Evolutionary conservation across 2,329 filamentous ascomycete species (phyloP).

Genomic region (Venturia asperata): DNA sequence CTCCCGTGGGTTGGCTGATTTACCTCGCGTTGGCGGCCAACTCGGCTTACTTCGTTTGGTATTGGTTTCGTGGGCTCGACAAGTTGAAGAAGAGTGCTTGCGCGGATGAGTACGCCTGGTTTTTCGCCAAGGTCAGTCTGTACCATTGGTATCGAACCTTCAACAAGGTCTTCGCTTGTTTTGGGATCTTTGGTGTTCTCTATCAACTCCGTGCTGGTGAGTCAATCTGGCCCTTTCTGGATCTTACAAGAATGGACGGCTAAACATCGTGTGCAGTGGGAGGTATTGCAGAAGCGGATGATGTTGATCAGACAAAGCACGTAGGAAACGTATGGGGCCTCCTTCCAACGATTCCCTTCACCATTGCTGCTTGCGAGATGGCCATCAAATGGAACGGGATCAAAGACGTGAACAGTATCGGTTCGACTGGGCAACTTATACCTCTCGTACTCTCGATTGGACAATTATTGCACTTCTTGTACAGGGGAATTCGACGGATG

Average conservation of each 20-base stretch:
- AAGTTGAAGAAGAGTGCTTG: neutral
- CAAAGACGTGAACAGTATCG: constrained; percentile 6
- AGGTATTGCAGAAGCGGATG: neutral
- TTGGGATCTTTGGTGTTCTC: neutral
- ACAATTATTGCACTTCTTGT: constrained; percentile 8
- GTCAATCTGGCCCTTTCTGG: neutral
- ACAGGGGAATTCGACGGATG: constrained; percentile 1
- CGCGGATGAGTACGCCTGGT: constrained; percentile 2
- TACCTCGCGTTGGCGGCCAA: constrained; percentile 1
- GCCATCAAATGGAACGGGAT: constrained; percentile 6
- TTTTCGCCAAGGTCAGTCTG: constrained; percentile 10
- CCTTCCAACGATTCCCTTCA: constrained; percentile 5
- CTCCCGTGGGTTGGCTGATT: constrained; percentile 6
- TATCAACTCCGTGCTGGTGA: neutral
- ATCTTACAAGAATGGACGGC: neutral
- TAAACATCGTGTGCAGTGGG: neutral
- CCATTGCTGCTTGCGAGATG: constrained; percentile 12
- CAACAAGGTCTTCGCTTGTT: constrained; percentile 9
- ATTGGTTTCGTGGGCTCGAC: constrained; percentile 7
- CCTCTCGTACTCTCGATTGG: constrained; percentile 1
- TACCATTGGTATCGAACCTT: constrained; percentile 8
- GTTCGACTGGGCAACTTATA: constrained; percentile 5
- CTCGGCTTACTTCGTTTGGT: constrained; percentile 1
- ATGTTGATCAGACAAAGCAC: constrained; percentile 5
- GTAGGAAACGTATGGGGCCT: constrained; percentile 5